Percentiles rank a stretch among this genome's conserved stretches.
phyloP scores from a whole-genome alignment of 257 asterid species.

The Leptodermis oblonga region DNA sequence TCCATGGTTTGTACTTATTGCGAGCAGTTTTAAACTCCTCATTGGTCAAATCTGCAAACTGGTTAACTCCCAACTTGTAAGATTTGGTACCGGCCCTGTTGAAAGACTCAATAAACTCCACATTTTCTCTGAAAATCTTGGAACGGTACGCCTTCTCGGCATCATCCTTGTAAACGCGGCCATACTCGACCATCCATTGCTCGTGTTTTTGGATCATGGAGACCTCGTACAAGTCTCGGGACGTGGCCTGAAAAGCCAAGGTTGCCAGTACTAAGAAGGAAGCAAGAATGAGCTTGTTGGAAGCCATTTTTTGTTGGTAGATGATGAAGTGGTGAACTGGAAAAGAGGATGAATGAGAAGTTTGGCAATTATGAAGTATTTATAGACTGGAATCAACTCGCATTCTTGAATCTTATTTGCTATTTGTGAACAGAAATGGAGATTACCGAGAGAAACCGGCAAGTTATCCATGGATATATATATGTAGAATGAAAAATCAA shows the following conservation, averaged over 20 bases:
- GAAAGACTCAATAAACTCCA: slow-evolving; percentile 10
- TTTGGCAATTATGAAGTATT: background rate
- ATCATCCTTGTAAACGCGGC: slow-evolving; percentile 7
- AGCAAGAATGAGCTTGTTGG: slow-evolving; percentile 1
- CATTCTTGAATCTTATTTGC: too few relatives aligned
- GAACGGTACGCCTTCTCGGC: background rate
- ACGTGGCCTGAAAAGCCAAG: slow-evolving; percentile 5
- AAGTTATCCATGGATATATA: background rate
- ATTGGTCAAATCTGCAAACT: slow-evolving; percentile 11
- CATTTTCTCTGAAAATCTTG: slow-evolving; percentile 9
- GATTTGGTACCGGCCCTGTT: slow-evolving; percentile 4
- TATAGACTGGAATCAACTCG: background rate
- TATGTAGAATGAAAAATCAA: background rate
- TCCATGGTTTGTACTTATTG: slow-evolving; percentile 7
- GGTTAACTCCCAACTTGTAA: slow-evolving; percentile 6
- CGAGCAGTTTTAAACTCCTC: slow-evolving; percentile 7
- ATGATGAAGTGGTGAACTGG: background rate
- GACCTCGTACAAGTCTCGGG: slow-evolving; percentile 3
- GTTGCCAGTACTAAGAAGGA: background rate
- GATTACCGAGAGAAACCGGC: slow-evolving; percentile 9
- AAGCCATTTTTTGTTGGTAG: background rate
- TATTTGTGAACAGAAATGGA: too few relatives aligned
- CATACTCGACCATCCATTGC: slow-evolving; percentile 6
- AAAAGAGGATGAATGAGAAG: background rate
- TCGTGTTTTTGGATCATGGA: slow-evolving; percentile 2